Percentiles rank a stretch among this genome's conserved stretches.
phyloP scores from a whole-genome alignment of 257 asterid species.

The Leonotis leonurus region DNA sequence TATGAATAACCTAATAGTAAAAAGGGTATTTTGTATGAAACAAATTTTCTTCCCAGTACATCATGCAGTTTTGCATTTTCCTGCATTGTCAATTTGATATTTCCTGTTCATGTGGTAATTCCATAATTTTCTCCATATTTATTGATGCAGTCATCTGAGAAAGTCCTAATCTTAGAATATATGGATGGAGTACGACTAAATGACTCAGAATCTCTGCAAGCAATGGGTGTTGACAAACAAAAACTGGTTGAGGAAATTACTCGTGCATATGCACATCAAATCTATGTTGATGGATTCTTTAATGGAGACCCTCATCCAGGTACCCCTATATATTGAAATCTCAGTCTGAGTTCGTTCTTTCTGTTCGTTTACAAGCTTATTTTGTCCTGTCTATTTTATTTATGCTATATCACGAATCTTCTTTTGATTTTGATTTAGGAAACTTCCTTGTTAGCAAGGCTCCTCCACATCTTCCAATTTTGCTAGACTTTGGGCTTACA shows the following conservation, averaged over 20 bases:
- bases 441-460: slow-evolving; percentile 94
- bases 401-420: slow-evolving; percentile 6
- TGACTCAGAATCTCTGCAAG: slow-evolving; percentile 65
- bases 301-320: slow-evolving; percentile 99
- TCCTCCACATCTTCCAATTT: slow-evolving; percentile 88
- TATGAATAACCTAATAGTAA: neutral
- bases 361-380: neutral
- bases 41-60: neutral
- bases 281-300: slow-evolving; percentile 93
- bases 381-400: too few relatives aligned
- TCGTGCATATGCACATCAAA: slow-evolving; percentile 98
- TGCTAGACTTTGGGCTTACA: slow-evolving; percentile 96
- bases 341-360: neutral
- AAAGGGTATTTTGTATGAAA: neutral
- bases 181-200: slow-evolving; percentile 95
- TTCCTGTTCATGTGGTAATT: neutral
- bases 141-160: slow-evolving; percentile 75
- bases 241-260: slow-evolving; percentile 93
- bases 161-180: slow-evolving; percentile 79
- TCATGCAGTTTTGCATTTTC: neutral
- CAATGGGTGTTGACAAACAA: slow-evolving; percentile 82
- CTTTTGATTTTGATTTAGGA: slow-evolving; percentile 41
- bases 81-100: slow-evolving; percentile 9
- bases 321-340: slow-evolving; percentile 2
- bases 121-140: slow-evolving; percentile 9